Percentiles rank a stretch among this genome's conserved stretches.
phyloP scores from a whole-genome alignment of 345 rosid species.

The Eucalyptus marginata region DNA sequence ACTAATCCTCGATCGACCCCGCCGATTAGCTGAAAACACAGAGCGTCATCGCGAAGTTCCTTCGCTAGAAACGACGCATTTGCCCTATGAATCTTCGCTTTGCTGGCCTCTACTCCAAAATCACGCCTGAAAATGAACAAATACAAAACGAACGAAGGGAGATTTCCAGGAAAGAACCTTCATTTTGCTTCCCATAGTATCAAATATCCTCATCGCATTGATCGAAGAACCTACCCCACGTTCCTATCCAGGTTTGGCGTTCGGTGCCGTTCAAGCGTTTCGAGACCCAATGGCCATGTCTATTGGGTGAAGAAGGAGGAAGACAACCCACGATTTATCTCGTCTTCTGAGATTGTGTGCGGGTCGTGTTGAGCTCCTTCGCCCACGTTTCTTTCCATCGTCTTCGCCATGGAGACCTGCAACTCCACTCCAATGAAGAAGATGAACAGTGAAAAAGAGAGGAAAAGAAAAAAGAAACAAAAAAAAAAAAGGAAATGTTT shows the following conservation, averaged over 20 bases:
- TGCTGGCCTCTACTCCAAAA: not conserved
- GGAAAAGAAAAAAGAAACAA: not conserved
- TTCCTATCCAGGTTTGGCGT: not conserved
- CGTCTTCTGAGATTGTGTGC: not conserved
- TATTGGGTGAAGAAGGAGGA: not conserved
- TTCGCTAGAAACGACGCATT: not conserved
- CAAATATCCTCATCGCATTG: not conserved
- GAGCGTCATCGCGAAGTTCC: not conserved
- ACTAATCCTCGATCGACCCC: not conserved
- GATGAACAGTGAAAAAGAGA: not conserved
- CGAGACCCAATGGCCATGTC: not conserved
- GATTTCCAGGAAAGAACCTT: not conserved
- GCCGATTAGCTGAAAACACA: not conserved
- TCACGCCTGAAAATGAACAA: not conserved
- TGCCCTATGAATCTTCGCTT: not conserved
- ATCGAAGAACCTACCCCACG: not conserved
- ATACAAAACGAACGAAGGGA: not conserved
- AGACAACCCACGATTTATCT: not conserved
- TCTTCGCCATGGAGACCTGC: not conserved
- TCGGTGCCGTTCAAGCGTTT: not conserved
- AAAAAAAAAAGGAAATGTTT: too few species aligned
- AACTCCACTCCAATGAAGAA: not conserved
- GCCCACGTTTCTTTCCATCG: not conserved
- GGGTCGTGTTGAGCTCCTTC: not conserved
- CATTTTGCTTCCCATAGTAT: not conserved